Percentiles rank a stretch among this genome's conserved stretches.
phyloP scores from a whole-genome alignment of 306 rosid species.

The Bauhinia variegata region DNA sequence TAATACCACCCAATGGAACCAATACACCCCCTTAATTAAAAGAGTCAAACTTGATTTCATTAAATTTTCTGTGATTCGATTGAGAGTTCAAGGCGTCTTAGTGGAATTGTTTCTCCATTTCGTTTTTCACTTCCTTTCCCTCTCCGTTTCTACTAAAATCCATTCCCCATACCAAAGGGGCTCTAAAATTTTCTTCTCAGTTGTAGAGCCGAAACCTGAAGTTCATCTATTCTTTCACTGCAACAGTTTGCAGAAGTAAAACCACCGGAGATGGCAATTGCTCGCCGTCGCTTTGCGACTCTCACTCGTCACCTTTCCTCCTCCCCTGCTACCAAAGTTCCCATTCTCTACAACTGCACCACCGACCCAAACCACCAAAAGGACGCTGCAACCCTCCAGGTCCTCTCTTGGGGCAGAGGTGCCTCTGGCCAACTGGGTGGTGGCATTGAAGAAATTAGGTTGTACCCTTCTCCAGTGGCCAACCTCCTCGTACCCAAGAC shows the following conservation, averaged over 20 bases:
- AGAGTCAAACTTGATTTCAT: too few species aligned
- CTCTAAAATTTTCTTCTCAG: too few species aligned
- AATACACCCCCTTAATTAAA: too few species aligned
- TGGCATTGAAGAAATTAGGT: slow-evolving; percentile 79
- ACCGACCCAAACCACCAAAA: slow-evolving; percentile 32
- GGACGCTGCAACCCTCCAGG: slow-evolving; percentile 53
- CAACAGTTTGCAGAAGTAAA: neutral
- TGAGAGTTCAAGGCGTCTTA: too few species aligned
- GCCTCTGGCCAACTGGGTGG: slow-evolving; percentile 98
- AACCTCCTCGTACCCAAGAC: slow-evolving; percentile 58
- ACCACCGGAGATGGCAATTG: slow-evolving; percentile 3
- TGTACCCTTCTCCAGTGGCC: slow-evolving; percentile 86
- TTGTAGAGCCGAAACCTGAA: too few species aligned
- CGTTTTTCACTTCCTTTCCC: too few species aligned
- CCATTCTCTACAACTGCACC: slow-evolving; percentile 60
- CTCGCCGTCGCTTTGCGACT: slow-evolving; percentile 34
- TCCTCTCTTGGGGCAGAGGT: slow-evolving; percentile 93
- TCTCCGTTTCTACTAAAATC: too few species aligned
- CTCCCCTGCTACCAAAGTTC: slow-evolving; percentile 36
- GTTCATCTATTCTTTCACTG: too few species aligned
- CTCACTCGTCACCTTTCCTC: slow-evolving; percentile 46
- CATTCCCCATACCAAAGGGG: too few species aligned
- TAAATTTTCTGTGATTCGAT: too few species aligned
- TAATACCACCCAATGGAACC: too few species aligned
- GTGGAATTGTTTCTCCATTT: too few species aligned